A percentile compares a stretch with the other conserved stretches of the same genome.
These are phyloP conservation scores for Phaeophleospora eucalypticola DNA, from an alignment of 2,329 filamentous ascomycete genomes.

Conservation along the genomic window DNA sequence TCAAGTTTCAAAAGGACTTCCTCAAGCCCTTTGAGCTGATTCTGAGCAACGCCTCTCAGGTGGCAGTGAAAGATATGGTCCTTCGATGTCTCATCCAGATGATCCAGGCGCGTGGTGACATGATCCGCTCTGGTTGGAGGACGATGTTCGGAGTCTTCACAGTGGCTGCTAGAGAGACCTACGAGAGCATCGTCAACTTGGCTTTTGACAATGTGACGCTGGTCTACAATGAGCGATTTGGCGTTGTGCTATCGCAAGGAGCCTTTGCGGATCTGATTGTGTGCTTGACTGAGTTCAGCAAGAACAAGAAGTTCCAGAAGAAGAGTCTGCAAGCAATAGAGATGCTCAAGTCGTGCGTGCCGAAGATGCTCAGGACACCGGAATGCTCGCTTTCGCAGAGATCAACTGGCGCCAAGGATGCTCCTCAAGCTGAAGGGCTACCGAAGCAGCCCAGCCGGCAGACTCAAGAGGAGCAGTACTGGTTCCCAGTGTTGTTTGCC, in stretches of 20 bases:
- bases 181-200: conserved; percentile 93
- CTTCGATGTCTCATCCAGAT: conserved; percentile 95
- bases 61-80: conserved; percentile 96
- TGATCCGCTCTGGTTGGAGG: conserved; percentile 96
- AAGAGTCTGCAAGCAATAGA: conserved; percentile 96
- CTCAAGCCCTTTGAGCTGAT: conserved; percentile 97
- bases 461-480: conserved; percentile 93
- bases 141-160: conserved; percentile 99
- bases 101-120: conserved; percentile 95
- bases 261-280: conserved; percentile 96
- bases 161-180: conserved; percentile 85
- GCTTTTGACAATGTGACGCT: conserved; percentile 96
- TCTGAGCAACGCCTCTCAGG: conserved; percentile 84
- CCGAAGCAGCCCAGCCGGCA: conserved; percentile 68
- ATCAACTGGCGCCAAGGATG: conserved; percentile 42
- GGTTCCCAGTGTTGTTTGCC: conserved; percentile 96
- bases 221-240: conserved; percentile 92
- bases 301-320: conserved; percentile 98
- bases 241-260: conserved; percentile 91
- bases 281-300: conserved; percentile 96
- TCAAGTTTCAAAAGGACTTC: conserved; percentile 99
- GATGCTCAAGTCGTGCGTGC: conserved; percentile 85
- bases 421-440: conserved; percentile 47
- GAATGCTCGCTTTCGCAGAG: conserved; percentile 84
- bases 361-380: conserved; percentile 90